phyloP scores from a whole-genome alignment of 129 eudicot species.

The Kitagawia praeruptora region DNA sequence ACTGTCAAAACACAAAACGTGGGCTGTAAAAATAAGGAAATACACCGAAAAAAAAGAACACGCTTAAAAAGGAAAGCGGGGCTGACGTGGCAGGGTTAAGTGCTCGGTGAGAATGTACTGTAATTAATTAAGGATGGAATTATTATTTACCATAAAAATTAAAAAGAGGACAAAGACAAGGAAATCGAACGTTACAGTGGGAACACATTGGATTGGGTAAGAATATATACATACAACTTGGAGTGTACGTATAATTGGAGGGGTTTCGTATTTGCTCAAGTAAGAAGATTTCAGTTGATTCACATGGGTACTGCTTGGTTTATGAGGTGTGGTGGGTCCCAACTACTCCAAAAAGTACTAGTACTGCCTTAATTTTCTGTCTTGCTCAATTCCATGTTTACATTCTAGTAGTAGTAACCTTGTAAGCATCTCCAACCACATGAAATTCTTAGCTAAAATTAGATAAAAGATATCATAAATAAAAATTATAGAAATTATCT shows the following conservation, averaged over 20 bases:
- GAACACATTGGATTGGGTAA: slow-evolving; percentile 1
- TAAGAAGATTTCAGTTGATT: not conserved
- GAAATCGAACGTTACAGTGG: slow-evolving; percentile 54
- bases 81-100: not conserved
- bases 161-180: not conserved
- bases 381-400: not conserved
- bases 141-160: not conserved
- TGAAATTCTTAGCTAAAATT: no score
- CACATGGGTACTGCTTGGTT: not conserved
- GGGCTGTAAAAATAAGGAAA: not conserved
- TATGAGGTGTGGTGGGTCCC: not conserved
- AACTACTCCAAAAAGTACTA: not conserved
- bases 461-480: no score
- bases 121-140: not conserved
- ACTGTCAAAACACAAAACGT: not conserved
- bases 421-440: no score
- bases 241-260: not conserved
- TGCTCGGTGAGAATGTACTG: no score
- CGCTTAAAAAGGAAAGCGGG: not conserved
- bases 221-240: not conserved
- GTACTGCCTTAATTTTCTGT: not conserved
- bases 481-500: no score
- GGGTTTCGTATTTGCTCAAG: not conserved
- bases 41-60: not conserved
- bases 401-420: no score